Evolutionary conservation across 208 protist species (phyloP).

Genomic region (Endotrypanum monterogeii): DNA sequence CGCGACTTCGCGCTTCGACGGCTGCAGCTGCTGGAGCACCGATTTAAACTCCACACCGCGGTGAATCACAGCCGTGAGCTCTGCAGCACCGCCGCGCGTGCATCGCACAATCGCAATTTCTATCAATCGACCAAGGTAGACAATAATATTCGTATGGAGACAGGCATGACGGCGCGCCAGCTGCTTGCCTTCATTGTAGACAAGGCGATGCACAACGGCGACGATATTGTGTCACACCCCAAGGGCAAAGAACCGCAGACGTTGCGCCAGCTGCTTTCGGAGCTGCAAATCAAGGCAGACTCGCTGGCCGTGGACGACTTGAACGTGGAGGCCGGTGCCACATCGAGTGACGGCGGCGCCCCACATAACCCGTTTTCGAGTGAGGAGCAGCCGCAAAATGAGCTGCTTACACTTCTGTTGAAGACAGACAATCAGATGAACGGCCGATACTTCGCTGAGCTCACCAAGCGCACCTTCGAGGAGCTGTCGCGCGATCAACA

Average conservation of each 20-base stretch:
- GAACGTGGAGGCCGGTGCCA: constrained; percentile 93
- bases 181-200: constrained; percentile 95
- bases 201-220: constrained; percentile 91
- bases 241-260: constrained; percentile 84
- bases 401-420: constrained; percentile 96
- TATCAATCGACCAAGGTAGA: constrained; percentile 97
- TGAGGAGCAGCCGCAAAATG: constrained; percentile 75
- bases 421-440: constrained; percentile 99
- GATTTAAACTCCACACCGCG: constrained; percentile 92
- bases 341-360: constrained; percentile 42
- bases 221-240: constrained; percentile 93
- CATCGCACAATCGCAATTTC: constrained; percentile 93
- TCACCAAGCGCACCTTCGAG: constrained; percentile 96
- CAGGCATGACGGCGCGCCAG: constrained; percentile 94
- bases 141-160: constrained; percentile 95
- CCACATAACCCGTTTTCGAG: constrained; percentile 89
- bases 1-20: constrained; percentile 87
- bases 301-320: constrained; percentile 96
- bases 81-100: constrained; percentile 68
- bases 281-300: constrained; percentile 73
- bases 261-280: constrained; percentile 72
- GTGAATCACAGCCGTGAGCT: constrained; percentile 91
- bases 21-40: constrained; percentile 90
- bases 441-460: constrained; percentile 97
- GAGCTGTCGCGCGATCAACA: constrained; percentile 96